A percentile compares a stretch with the other conserved stretches of the same genome.
phyloP scores from a whole-genome alignment of 208 protist genomes.

The Crithidia mellificae region DNA sequence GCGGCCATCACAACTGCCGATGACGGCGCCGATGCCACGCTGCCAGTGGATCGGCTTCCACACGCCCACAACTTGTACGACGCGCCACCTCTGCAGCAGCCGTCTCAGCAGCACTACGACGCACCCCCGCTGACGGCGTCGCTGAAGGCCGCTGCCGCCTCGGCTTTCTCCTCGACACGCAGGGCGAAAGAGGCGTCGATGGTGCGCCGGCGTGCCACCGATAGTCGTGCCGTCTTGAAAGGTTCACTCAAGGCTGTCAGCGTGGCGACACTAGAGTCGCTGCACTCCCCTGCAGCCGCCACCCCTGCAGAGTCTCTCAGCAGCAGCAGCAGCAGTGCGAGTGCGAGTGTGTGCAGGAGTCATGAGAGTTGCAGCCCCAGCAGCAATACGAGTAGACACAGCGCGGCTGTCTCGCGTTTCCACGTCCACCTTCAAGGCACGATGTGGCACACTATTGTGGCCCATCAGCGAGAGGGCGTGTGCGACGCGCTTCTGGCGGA shows the following conservation, averaged over 20 bases:
- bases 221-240: slow-evolving; percentile 2
- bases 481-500: not conserved
- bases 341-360: not conserved
- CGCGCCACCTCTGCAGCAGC: slow-evolving; percentile 1
- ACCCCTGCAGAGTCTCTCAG: not conserved
- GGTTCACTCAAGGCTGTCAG: slow-evolving; percentile 4
- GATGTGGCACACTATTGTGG: not conserved
- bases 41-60: slow-evolving; percentile 4
- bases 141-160: not conserved
- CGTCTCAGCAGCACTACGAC: not conserved
- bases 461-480: slow-evolving; percentile 5
- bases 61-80: slow-evolving; percentile 8
- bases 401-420: not conserved
- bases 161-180: not conserved
- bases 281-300: not conserved
- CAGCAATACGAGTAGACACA: not conserved
- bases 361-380: not conserved
- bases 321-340: not conserved
- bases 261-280: slow-evolving; percentile 7
- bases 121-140: not conserved
- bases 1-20: not conserved
- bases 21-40: not conserved
- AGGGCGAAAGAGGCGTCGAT: not conserved
- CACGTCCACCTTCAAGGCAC: slow-evolving; percentile 6
- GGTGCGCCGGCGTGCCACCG: not conserved